Conservation (phyloP, 31 red algal genomes). For the Endocladia muricata region DNA sequence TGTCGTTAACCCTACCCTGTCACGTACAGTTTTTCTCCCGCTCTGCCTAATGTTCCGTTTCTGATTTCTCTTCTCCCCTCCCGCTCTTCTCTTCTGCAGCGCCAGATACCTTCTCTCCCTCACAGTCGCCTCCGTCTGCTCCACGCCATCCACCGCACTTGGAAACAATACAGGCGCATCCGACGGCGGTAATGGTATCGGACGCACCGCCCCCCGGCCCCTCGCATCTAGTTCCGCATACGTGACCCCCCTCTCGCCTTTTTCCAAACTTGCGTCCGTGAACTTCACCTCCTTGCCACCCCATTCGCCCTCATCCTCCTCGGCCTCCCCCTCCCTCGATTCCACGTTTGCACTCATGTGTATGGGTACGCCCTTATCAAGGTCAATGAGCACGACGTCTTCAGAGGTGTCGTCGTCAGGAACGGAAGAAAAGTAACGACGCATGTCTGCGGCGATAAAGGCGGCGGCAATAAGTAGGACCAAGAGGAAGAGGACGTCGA, state of each 20-base stretch:
- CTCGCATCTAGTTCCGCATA: too few relatives aligned
- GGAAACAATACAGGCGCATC: too few relatives aligned
- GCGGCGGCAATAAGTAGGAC: not conserved
- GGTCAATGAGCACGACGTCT: not conserved
- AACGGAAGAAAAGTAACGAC: not conserved
- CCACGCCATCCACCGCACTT: too few relatives aligned
- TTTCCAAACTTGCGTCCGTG: not conserved
- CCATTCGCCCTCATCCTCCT: not conserved
- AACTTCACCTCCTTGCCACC: not conserved
- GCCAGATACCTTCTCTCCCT: too few relatives aligned
- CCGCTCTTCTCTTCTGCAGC: too few relatives aligned
- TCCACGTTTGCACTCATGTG: not conserved
- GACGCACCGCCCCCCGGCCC: too few relatives aligned
- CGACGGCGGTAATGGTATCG: too few relatives aligned
- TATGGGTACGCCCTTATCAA: not conserved
- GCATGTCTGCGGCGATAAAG: not conserved
- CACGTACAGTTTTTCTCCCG: not conserved
- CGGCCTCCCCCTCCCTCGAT: not conserved
- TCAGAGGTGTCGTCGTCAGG: not conserved
- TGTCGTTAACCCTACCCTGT: not conserved
- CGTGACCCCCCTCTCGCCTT: too few relatives aligned
- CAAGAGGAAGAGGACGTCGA: not conserved
- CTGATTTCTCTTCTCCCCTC: not conserved
- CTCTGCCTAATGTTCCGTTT: not conserved
- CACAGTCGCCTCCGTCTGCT: too few relatives aligned